phyloP scores from a whole-genome alignment of 495 filamentous ascomycete species.

The Aspergillus panamensis region DNA sequence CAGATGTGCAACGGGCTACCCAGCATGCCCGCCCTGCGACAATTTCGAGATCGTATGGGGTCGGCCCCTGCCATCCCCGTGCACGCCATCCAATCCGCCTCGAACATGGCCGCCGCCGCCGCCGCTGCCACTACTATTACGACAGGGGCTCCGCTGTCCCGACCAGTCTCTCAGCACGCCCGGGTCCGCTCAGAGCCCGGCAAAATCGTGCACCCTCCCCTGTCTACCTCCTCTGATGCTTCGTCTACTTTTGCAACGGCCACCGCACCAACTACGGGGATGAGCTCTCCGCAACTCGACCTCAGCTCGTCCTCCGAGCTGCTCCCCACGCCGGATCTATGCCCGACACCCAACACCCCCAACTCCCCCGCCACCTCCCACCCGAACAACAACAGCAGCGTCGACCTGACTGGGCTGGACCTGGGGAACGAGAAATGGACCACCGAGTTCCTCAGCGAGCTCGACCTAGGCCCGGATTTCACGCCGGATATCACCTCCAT shows the following conservation, averaged over 20 bases:
- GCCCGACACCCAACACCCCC: conserved; percentile 38
- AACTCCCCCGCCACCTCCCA: conserved; percentile 29
- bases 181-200: conserved; percentile 27
- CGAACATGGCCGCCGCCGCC: conserved; percentile 13
- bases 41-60: conserved; percentile 39
- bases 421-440: conserved; percentile 12
- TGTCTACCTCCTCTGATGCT: neutral
- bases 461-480: conserved; percentile 30
- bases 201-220: neutral
- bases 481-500: conserved; percentile 17
- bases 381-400: neutral
- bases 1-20: conserved; percentile 14
- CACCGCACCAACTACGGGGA: neutral
- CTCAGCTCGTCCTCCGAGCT: conserved; percentile 26
- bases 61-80: conserved; percentile 40
- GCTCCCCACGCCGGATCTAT: conserved; percentile 37
- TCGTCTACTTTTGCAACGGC: neutral
- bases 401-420: conserved; percentile 11
- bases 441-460: conserved; percentile 26
- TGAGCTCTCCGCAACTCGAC: conserved; percentile 10
- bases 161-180: conserved; percentile 15
- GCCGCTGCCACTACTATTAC: conserved; percentile 1
- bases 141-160: neutral
- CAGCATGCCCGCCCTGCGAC: conserved; percentile 27
- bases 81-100: conserved; percentile 25